Percentiles rank a stretch among this genome's conserved stretches.
phyloP scores from a whole-genome alignment of 2,329 filamentous ascomycete species.

The Colletotrichum sojae region DNA sequence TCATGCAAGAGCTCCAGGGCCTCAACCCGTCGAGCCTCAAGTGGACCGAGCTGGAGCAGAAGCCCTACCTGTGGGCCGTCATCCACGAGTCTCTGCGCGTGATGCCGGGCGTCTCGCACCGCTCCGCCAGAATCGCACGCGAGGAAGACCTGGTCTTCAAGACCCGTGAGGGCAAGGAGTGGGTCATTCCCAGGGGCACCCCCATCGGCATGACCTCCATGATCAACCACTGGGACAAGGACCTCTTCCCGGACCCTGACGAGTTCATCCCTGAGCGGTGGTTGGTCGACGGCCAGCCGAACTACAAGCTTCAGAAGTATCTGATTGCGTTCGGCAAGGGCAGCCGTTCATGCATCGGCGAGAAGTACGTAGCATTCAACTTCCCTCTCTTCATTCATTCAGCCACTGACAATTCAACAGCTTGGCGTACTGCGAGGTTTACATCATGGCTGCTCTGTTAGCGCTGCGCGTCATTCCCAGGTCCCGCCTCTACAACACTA shows the following conservation, averaged over 20 bases:
- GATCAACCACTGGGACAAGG: conserved; percentile 43
- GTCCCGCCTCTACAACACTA: conserved; percentile 48
- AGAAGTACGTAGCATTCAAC: conserved; percentile 39
- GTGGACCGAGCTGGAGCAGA: conserved; percentile 52
- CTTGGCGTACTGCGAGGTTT: conserved; percentile 49
- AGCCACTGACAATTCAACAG: conserved; percentile 24
- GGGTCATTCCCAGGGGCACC: conserved; percentile 42
- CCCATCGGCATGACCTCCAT: conserved; percentile 43
- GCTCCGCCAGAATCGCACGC: conserved; percentile 42
- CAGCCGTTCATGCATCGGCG: conserved; percentile 42
- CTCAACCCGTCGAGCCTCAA: conserved; percentile 45
- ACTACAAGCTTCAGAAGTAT: conserved; percentile 39
- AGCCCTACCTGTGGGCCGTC: conserved; percentile 53
- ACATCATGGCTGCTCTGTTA: conserved; percentile 46
- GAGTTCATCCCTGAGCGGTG: conserved; percentile 46
- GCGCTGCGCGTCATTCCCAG: conserved; percentile 48
- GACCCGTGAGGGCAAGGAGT: conserved; percentile 41
- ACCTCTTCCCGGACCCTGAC: conserved; percentile 39
- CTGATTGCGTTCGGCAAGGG: conserved; percentile 43
- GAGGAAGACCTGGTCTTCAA: conserved; percentile 44
- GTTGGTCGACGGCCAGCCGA: conserved; percentile 40
- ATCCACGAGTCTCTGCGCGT: conserved; percentile 46
- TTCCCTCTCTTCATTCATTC: background rate
- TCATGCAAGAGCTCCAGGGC: conserved; percentile 46
- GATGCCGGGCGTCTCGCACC: conserved; percentile 41